A percentile compares a stretch with the other conserved stretches of the same genome.
These are phyloP conservation scores for Phaeotremella skinneri DNA, from an alignment of 768 basidiomycete species.

Conservation along the genomic window DNA sequence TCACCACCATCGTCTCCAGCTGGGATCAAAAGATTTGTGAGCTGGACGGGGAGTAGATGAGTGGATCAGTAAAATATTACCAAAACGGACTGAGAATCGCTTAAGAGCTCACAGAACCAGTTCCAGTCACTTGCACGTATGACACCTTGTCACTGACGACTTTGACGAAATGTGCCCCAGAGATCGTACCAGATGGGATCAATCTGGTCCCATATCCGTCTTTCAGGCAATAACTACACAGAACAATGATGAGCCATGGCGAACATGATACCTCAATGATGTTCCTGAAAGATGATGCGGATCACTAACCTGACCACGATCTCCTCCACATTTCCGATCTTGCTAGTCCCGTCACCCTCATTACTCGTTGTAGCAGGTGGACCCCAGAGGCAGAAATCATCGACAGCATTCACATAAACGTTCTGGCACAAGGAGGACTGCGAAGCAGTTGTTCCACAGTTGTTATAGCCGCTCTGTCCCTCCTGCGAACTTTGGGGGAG, in stretches of 20 bases:
- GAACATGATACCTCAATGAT: not conserved
- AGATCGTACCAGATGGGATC: conserved; percentile 53
- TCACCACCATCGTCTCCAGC: conserved; percentile 54
- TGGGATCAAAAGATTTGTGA: conserved; percentile 53
- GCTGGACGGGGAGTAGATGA: conserved; percentile 34
- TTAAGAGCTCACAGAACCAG: conserved; percentile 33
- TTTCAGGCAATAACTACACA: conserved; percentile 49
- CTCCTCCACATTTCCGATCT: conserved; percentile 45
- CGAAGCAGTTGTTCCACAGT: conserved; percentile 60
- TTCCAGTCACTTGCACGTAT: conserved; percentile 53
- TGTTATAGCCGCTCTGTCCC: conserved; percentile 65
- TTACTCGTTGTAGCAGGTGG: conserved; percentile 31
- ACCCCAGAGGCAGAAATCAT: conserved; percentile 51
- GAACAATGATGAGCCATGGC: not conserved
- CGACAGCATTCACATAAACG: conserved; percentile 39
- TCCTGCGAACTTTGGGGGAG: conserved; percentile 52
- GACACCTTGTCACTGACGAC: conserved; percentile 50
- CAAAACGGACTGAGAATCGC: not conserved
- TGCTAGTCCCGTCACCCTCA: conserved; percentile 55
- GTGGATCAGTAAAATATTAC: conserved; percentile 50
- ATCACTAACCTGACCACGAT: conserved; percentile 36
- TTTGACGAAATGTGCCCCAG: conserved; percentile 55
- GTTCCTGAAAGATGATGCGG: not conserved
- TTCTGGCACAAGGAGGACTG: conserved; percentile 66
- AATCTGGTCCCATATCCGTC: conserved; percentile 54